Evolutionary conservation across 352 stramenopile genomes (phyloP).

Genomic region (Phytopythium kandeliae): DNA sequence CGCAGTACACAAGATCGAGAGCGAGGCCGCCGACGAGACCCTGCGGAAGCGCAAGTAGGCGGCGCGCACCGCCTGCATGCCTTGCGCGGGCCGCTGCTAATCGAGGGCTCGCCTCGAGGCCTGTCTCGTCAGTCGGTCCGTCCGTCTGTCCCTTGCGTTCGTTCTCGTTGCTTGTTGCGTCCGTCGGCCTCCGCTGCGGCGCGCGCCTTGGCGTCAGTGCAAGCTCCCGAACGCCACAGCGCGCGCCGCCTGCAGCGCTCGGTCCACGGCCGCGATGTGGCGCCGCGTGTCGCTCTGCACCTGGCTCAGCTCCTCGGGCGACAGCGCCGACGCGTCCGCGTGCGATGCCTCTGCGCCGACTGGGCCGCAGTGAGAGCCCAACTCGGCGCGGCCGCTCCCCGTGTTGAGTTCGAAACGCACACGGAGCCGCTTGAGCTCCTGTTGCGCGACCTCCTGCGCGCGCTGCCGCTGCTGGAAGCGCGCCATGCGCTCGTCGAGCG

Average conservation of each 20-base stretch:
- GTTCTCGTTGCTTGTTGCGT: too few species aligned
- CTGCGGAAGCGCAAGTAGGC: conserved; percentile 64
- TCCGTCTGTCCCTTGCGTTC: too few species aligned
- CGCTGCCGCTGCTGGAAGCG: conserved; percentile 27
- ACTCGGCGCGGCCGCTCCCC: conserved; percentile 1
- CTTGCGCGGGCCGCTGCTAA: background rate
- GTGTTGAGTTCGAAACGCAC: conserved; percentile 35
- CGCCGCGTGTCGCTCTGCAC: conserved; percentile 43
- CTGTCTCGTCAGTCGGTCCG: too few species aligned
- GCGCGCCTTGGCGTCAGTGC: too few species aligned
- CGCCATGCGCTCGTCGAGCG: conserved; percentile 42
- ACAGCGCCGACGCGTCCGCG: conserved; percentile 12
- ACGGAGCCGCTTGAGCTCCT: conserved; percentile 39
- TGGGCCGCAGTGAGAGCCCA: background rate
- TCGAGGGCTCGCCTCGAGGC: background rate
- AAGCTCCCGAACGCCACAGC: background rate
- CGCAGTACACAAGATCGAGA: conserved; percentile 34
- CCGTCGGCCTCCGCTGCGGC: too few species aligned
- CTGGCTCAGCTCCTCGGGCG: conserved; percentile 24
- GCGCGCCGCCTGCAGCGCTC: conserved; percentile 15
- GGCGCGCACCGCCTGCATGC: background rate
- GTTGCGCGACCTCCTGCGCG: conserved; percentile 18
- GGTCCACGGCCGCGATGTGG: conserved; percentile 46
- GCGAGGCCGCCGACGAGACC: conserved; percentile 30
- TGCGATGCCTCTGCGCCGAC: conserved; percentile 1